A percentile compares a stretch with the other conserved stretches of the same genome.
These are phyloP conservation scores for Cercospora zeina DNA, from an alignment of 2,329 filamentous ascomycete genomes.

Conservation along the genomic window DNA sequence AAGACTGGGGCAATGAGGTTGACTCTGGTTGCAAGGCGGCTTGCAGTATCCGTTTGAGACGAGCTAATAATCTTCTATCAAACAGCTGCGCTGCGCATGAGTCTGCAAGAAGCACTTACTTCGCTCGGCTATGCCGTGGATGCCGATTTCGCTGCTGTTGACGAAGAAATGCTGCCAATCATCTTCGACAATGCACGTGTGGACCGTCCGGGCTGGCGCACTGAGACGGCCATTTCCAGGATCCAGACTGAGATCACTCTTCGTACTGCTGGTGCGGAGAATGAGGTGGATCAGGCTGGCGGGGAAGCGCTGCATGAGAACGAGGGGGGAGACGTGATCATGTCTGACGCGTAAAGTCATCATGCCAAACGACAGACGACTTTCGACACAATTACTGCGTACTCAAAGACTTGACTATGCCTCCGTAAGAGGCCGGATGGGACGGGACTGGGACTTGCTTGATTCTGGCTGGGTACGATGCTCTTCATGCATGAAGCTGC, in stretches of 20 bases:
- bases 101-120: constrained; percentile 9
- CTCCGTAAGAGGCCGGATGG: background rate
- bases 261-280: background rate
- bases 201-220: constrained; percentile 8
- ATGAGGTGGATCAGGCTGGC: background rate
- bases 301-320: background rate
- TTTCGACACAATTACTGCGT: constrained; percentile 4
- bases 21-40: background rate
- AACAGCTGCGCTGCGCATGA: constrained; percentile 1
- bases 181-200: constrained; percentile 10
- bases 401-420: background rate
- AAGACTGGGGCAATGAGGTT: background rate
- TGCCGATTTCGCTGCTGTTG: background rate
- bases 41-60: background rate
- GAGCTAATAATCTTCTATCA: background rate
- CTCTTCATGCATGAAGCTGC: background rate
- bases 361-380: background rate
- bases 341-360: constrained; percentile 19
- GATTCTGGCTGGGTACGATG: background rate
- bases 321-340: constrained; percentile 13
- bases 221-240: constrained; percentile 9
- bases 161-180: constrained; percentile 10
- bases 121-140: constrained; percentile 3
- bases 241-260: constrained; percentile 9
- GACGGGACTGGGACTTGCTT: background rate